Evolutionary conservation across 768 basidiomycete genomes (phyloP), one percentile per base, ranked within the genome.

Genomic region (Nidula microcarpa): DNA sequence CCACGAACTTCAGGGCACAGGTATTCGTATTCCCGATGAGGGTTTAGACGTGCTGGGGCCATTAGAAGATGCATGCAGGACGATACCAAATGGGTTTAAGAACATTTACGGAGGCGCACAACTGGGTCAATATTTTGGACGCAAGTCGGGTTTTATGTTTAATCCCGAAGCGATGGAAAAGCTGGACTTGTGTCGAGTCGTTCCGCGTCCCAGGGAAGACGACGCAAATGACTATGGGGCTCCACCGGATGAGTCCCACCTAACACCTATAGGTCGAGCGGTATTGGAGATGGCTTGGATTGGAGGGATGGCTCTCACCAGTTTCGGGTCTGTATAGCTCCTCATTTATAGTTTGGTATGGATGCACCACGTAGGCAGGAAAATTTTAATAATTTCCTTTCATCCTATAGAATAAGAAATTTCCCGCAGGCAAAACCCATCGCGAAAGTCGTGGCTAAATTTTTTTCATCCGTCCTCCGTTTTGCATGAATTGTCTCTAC

Each of bases 161-260:
- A 49, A 49, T 23, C 30, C 35, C 14, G 48, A 49, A 11, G 48
- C 32, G 13, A 18, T 49, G 10, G 33, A 32, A 32, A 33, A 16
- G 8, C 35, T 49, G 11, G 48, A 35, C 6, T 14, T 49, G 6
- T 49, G 48, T 17, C 78, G 23, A 46, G 10, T 46, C 3, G 23
- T 18, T 10, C 10, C 14, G 10, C 10, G 23, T n/a, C 23, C n/a
- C 23, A 41, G 13, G 39, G 44, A 46, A 10, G 13, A 14, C 47
- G 44, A 46, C 4, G 23, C 23, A 23, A 30, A 46, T 10, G 23
- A 46, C 23, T 14, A 3, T 6, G 44, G 11, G 14, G 39, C 11
- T 41, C 39, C 16, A 11, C 13, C 11, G 39, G 11, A 41, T 41
- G 39, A 41, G 39, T 41, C 11, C 39, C 16, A 11, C 16, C 44